Percentiles rank a stretch among this genome's conserved stretches.
These are phyloP conservation scores for Boechera stricta DNA, from an alignment of 345 rosid species.

Conservation along the genomic window DNA sequence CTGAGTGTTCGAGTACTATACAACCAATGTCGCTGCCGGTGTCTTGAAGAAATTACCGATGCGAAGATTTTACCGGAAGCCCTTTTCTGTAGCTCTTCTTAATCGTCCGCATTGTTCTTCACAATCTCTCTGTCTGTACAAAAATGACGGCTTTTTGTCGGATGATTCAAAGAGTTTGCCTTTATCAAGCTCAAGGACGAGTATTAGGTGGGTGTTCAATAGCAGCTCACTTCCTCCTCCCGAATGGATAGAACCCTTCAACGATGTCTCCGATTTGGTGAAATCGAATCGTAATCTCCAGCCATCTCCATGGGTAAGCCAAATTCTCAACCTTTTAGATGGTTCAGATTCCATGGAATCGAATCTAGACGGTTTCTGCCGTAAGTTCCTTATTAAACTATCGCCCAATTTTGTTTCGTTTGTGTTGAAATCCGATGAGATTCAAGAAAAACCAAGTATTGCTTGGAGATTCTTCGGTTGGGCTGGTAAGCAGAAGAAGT, in stretches of 20 bases:
- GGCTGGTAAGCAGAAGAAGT: slow-evolving; percentile 80
- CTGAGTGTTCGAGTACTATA: not conserved
- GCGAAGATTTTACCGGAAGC: slow-evolving; percentile 45
- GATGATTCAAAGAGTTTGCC: slow-evolving; percentile 31
- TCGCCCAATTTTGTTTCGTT: slow-evolving; percentile 72
- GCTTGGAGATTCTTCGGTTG: slow-evolving; percentile 70
- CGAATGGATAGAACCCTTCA: slow-evolving; percentile 85
- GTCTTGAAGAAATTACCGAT: slow-evolving; percentile 41
- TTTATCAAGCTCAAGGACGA: slow-evolving; percentile 34
- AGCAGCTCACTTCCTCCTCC: slow-evolving; percentile 67
- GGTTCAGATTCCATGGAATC: slow-evolving; percentile 73
- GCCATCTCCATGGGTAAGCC: slow-evolving; percentile 80
- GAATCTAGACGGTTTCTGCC: slow-evolving; percentile 60
- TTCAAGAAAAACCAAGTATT: slow-evolving; percentile 53
- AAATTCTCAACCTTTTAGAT: slow-evolving; percentile 64
- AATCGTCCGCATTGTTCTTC: slow-evolving; percentile 33
- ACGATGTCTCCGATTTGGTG: slow-evolving; percentile 68
- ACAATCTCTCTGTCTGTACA: slow-evolving; percentile 23
- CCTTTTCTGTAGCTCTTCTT: slow-evolving; percentile 31
- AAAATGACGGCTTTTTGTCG: slow-evolving; percentile 40
- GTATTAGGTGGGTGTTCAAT: slow-evolving; percentile 50
- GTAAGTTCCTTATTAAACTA: slow-evolving; percentile 65
- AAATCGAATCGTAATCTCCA: slow-evolving; percentile 45
- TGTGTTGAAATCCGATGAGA: slow-evolving; percentile 58
- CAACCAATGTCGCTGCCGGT: slow-evolving; percentile 20